A percentile compares a stretch with the other conserved stretches of the same genome.
Conservation (phyloP, 1,284 basidiomycete species). For the Paramarasmius palmivorus region DNA sequence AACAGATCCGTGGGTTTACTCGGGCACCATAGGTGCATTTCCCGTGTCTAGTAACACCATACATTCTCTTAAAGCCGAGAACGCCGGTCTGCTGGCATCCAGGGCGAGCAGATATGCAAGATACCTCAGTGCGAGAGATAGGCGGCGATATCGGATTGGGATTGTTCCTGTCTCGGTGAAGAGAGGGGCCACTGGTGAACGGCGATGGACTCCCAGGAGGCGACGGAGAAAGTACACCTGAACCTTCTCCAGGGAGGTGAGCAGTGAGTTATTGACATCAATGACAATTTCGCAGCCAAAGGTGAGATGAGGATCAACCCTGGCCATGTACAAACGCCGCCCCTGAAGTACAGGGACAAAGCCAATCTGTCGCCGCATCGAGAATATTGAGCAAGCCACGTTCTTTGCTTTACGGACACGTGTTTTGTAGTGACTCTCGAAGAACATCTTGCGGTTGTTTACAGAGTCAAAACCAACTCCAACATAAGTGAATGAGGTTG, state of each 20-base stretch:
- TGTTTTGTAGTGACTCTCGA: neutral
- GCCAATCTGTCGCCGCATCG: neutral
- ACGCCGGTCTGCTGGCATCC: neutral
- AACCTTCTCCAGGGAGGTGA: neutral
- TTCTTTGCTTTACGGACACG: neutral
- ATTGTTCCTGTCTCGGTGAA: conserved; percentile 16
- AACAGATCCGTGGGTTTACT: too few relatives aligned
- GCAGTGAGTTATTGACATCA: neutral
- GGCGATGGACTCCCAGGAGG: conserved; percentile 8
- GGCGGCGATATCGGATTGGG: conserved; percentile 12
- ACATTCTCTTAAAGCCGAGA: neutral
- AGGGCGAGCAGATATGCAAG: neutral
- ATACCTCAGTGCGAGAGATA: conserved; percentile 4
- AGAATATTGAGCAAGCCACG: neutral
- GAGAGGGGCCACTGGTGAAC: conserved; percentile 4
- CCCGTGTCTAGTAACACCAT: neutral
- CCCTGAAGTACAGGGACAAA: neutral
- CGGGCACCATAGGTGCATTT: too few relatives aligned
- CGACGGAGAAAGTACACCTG: conserved; percentile 14
- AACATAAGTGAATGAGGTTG: neutral
- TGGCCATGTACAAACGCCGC: neutral
- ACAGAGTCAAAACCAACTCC: neutral
- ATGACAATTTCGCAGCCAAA: neutral
- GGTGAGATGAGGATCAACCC: neutral
- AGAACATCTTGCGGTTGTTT: neutral